phyloP scores from a whole-genome alignment of 805 yeast genomes.

The Metschnikowia lachancei region DNA sequence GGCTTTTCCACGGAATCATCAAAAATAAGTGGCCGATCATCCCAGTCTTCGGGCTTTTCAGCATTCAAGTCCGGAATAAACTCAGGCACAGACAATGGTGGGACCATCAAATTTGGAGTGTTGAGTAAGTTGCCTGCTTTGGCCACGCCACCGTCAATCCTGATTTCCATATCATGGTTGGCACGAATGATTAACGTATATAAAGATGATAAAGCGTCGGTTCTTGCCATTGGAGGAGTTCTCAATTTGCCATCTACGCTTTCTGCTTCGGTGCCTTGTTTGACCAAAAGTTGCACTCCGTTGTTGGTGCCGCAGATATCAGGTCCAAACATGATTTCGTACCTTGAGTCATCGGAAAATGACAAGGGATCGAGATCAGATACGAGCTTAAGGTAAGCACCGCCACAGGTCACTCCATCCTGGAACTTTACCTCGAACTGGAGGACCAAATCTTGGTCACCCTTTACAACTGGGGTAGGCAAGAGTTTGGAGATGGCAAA shows the following conservation, averaged over 20 bases:
- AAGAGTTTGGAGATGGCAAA: slow-evolving; percentile 75
- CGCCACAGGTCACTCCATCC: slow-evolving; percentile 78
- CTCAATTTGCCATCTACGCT: slow-evolving; percentile 67
- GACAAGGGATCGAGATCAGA: slow-evolving; percentile 41
- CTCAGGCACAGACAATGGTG: slow-evolving; percentile 64
- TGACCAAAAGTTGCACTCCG: slow-evolving; percentile 73
- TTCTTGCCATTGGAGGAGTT: slow-evolving; percentile 64
- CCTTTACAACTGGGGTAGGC: slow-evolving; percentile 56
- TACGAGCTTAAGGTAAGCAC: slow-evolving; percentile 80
- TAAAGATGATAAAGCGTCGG: slow-evolving; percentile 56
- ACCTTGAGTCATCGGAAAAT: slow-evolving; percentile 66
- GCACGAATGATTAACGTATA: slow-evolving; percentile 75
- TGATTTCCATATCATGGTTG: slow-evolving; percentile 68
- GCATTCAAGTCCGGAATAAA: slow-evolving; percentile 52
- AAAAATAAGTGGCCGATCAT: slow-evolving; percentile 59
- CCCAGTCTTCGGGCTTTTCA: slow-evolving; percentile 85
- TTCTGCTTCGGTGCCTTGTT: slow-evolving; percentile 51
- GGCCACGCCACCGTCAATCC: slow-evolving; percentile 75
- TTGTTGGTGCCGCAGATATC: slow-evolving; percentile 83
- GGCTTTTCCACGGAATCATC: slow-evolving; percentile 69
- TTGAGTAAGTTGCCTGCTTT: slow-evolving; percentile 67
- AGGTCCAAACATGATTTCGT: slow-evolving; percentile 92
- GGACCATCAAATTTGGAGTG: slow-evolving; percentile 51
- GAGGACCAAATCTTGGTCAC: slow-evolving; percentile 64
- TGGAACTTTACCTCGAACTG: slow-evolving; percentile 90